A percentile compares a stretch with the other conserved stretches of the same genome.
phyloP scores from a whole-genome alignment of 2,329 filamentous ascomycete species.

The Colletotrichum scovillei region DNA sequence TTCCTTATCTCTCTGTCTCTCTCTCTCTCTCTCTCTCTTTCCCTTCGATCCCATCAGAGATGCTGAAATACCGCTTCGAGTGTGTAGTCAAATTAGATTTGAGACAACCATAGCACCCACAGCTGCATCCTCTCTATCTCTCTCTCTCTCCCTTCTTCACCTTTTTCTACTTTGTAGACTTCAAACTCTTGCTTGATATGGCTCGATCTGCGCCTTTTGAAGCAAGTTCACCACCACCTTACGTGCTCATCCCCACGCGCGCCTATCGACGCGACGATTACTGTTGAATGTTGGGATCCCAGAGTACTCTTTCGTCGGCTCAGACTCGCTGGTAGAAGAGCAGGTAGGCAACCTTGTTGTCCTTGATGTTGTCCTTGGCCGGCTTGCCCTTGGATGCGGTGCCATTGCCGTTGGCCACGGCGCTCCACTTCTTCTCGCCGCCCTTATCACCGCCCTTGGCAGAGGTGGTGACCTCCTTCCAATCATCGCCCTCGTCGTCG shows the following conservation, averaged over 20 bases:
- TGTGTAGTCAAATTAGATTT: slow-evolving; percentile 26
- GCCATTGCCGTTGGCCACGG: slow-evolving; percentile 69
- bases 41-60: background rate
- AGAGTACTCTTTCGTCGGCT: slow-evolving; percentile 24
- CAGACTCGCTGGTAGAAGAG: slow-evolving; percentile 90
- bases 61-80: slow-evolving; percentile 14
- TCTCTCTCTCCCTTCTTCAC: background rate
- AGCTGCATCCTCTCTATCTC: background rate
- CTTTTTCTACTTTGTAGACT: background rate
- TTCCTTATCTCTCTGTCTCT: background rate
- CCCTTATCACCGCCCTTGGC: slow-evolving; percentile 53
- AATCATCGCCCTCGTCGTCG: slow-evolving; percentile 76
- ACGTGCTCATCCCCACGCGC: slow-evolving; percentile 7
- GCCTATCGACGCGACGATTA: background rate
- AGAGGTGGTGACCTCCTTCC: slow-evolving; percentile 80
- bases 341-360: slow-evolving; percentile 97
- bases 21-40: background rate
- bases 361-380: slow-evolving; percentile 75
- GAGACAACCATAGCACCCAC: slow-evolving; percentile 8
- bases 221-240: background rate
- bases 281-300: background rate
- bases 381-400: slow-evolving; percentile 62
- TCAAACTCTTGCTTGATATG: slow-evolving; percentile 10
- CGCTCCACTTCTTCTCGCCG: slow-evolving; percentile 81
- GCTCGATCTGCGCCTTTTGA: background rate